Percentiles rank a stretch among this genome's conserved stretches.
These are phyloP conservation scores for Pyronema domesticum DNA, from an alignment of 495 filamentous ascomycete species.

Conservation along the genomic window DNA sequence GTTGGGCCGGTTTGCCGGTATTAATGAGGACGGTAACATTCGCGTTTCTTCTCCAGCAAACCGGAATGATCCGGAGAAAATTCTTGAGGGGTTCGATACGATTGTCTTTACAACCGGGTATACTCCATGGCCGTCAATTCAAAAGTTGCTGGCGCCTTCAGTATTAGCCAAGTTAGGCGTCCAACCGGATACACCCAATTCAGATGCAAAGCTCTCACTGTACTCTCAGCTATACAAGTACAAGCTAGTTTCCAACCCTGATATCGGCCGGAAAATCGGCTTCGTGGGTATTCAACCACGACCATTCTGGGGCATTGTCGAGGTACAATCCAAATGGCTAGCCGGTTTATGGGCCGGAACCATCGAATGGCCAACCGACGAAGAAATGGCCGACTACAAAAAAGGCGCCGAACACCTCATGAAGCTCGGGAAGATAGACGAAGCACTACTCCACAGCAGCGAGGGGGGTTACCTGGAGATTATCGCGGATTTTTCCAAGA, in stretches of 20 bases:
- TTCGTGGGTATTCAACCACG: conserved; percentile 78
- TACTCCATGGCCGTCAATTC: not conserved
- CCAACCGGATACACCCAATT: conserved; percentile 20
- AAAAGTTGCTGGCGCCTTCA: not conserved
- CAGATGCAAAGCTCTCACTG: not conserved
- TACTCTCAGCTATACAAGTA: conserved; percentile 38
- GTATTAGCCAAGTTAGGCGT: conserved; percentile 33
- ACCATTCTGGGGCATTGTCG: conserved; percentile 74
- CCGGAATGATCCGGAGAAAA: conserved; percentile 31
- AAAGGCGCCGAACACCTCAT: not conserved
- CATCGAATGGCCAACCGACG: conserved; percentile 4
- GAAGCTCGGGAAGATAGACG: conserved; percentile 1
- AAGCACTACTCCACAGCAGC: not conserved
- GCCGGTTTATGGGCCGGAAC: conserved; percentile 29
- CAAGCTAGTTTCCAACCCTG: conserved; percentile 32
- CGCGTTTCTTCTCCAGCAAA: conserved; percentile 17
- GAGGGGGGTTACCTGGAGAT: not conserved
- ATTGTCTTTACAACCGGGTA: conserved; percentile 68
- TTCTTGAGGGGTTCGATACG: conserved; percentile 36
- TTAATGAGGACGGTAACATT: conserved; percentile 3
- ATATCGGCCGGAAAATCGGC: conserved; percentile 37
- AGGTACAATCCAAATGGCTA: conserved; percentile 64
- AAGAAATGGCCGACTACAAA: conserved; percentile 1
- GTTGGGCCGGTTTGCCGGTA: conserved; percentile 25
- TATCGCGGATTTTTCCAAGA: not conserved